These are phyloP conservation scores for Vanrija sp. DNA, from an alignment of 1,284 basidiomycete species.

Conservation along the genomic window DNA sequence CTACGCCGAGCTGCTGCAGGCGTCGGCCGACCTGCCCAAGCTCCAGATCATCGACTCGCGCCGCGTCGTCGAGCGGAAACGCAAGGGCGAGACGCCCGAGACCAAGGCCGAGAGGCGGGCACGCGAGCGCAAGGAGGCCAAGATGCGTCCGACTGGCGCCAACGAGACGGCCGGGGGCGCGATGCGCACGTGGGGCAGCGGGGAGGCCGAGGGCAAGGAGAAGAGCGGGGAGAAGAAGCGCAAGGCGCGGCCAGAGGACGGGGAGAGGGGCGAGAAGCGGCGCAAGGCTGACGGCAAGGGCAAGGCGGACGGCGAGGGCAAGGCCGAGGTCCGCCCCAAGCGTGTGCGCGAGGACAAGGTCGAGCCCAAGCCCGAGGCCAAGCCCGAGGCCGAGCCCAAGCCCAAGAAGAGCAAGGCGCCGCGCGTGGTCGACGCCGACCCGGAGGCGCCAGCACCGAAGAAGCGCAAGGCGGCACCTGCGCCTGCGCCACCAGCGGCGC, in stretches of 20 bases:
- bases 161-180: conserved; percentile 21
- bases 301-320: conserved; percentile 1
- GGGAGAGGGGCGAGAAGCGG: conserved; percentile 1
- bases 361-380: neutral
- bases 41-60: conserved; percentile 45
- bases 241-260: neutral
- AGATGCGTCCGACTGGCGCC: conserved; percentile 36
- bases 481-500: neutral
- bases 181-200: conserved; percentile 38
- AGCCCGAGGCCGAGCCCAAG: neutral
- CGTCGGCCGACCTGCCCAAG: conserved; percentile 29
- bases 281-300: neutral
- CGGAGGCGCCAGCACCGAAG: neutral
- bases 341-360: neutral
- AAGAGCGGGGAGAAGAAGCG: conserved; percentile 3
- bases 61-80: conserved; percentile 40
- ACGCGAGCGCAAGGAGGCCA: conserved; percentile 27
- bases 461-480: conserved; percentile 1
- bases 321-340: neutral
- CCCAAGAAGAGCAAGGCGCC: neutral
- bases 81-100: conserved; percentile 32
- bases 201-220: neutral
- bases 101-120: conserved; percentile 23
- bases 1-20: conserved; percentile 34
- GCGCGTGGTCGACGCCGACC: neutral